Evolutionary conservation across 2,329 filamentous ascomycete genomes (phyloP), one percentile per base, ranked within the genome.

Genomic region (Exophiala dermatitidis): DNA sequence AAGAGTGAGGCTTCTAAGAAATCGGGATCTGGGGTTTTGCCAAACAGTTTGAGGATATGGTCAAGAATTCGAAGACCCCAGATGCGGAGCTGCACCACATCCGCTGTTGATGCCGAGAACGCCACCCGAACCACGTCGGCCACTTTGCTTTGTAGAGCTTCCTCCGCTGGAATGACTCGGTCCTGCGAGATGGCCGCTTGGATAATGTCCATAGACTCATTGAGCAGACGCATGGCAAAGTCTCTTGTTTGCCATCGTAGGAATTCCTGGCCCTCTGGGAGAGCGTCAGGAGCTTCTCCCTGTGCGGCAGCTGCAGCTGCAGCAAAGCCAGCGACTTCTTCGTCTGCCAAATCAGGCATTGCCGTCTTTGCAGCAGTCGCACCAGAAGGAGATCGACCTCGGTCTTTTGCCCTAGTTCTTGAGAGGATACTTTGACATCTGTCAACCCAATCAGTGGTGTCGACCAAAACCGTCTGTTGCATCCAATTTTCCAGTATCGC

Each of bases 1-100:
- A 98, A 78, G 10, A 98, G 77, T 71, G 95, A 95, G 0, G 88
- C 93, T 70, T 98, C 93, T n/a, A 91, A 82, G 66, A 98, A 98
- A 67, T 98, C 93, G 0, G 93, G 94, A 70, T 98, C 93, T 1
- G 91, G 88, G 1, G 88, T 90, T 66, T 90, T 91, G 50, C 93
- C 93, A 72, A 98, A 98, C 77, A 96, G 40, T 66, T 90, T 95
- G 47, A 98, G 75, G 6, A 97, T 83, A 53, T 90, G 88, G 56
- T 95, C 90, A 51, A 98, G 90, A 50, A 98, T 95, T 68, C 90
- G 90, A 59, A 98, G 72, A 29, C 93, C 93, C 76, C 90, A 89
- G 37, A 98, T 85, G 29, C 93, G 81, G 54, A 98, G 78, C 65
- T 95, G 87, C 28, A 95, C 80, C 0, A 98, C 90, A 60, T 87